Base-by-base conservation (phyloP, 2,329 filamentous ascomycete genomes). In the Aspergillus sp. region DNA sequence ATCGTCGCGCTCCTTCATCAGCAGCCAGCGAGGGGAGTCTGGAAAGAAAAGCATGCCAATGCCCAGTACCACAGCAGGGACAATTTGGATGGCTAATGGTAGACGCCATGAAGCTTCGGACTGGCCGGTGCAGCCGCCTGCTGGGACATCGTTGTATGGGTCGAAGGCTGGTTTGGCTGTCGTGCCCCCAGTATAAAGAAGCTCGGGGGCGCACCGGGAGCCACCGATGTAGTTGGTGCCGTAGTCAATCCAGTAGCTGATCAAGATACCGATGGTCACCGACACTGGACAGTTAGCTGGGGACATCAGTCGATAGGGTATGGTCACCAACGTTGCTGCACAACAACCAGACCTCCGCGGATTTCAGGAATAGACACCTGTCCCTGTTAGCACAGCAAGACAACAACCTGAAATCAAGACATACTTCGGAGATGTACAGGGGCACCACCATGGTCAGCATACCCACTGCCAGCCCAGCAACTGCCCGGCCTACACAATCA, bases 11-110 rank as follows among this genome's bases (percentile, higher is more conserved):
- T 77, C 78, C 52, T 77, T 75, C 62, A 77, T 78, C 35, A 51
- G 8, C 2, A 51, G 48, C 48, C 83, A 86, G 23, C 84, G 76
- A 0, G 84, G 84, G 0, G 83, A 84, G 55, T 80, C 84, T 0
- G 84, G 84, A 59, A 84, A 77, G 67, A 83, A 82, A 5, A 74
- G 31, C 64, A 78, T 77, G 8, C 75, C 75, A 3, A 73, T 57
- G 3, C 75, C 72, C 2, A 79, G 63, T 15, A 72, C 63, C 0
- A 77, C 47, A 1, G 76, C 75, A 0, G 76, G 75, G 9, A 72
- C 56, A 15, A 82, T 75, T 55, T 82, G 80, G 5, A 83, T 63
- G 3, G 77, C 67, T 52, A 82, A 75, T 0, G 80, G 79, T 1
- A 82, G 65, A 49, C 79, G 70, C 76, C 78, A 82, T 0, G 78